Conservation (phyloP, 805 yeast genomes). For the Candida coleopterorum region DNA sequence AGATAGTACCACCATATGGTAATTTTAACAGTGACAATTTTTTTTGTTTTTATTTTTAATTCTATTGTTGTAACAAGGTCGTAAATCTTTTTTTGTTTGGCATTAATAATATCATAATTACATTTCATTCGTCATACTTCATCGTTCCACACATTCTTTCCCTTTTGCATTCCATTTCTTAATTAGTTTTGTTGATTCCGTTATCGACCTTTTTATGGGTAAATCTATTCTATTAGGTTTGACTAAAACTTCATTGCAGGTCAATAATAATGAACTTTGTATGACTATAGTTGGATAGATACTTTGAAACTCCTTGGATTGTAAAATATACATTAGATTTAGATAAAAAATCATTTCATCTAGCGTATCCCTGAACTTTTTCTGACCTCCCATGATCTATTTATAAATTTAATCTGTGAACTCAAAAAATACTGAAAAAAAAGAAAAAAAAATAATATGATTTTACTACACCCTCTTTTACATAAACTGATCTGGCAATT, state of each 20-base stretch:
- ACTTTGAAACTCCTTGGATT: constrained; percentile 2
- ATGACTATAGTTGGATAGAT: constrained; percentile 1
- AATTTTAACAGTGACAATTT: too few relatives aligned
- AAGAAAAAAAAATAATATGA: too few relatives aligned
- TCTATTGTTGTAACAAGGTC: too few relatives aligned
- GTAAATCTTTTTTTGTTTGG: too few relatives aligned
- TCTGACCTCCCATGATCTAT: constrained; percentile 1
- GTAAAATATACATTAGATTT: constrained; percentile 2
- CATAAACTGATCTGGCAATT: too few relatives aligned
- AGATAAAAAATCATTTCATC: constrained; percentile 3
- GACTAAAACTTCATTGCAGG: constrained; percentile 3
- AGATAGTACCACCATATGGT: too few relatives aligned
- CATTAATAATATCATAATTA: too few relatives aligned
- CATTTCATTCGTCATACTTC: not conserved
- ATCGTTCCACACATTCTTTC: not conserved
- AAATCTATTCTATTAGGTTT: constrained; percentile 1
- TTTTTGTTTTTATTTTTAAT: too few relatives aligned
- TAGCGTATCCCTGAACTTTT: constrained; percentile 1
- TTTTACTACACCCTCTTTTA: too few relatives aligned
- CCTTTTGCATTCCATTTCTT: constrained; percentile 4
- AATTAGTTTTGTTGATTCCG: not conserved
- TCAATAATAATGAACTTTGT: constrained; percentile 3
- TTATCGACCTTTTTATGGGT: not conserved
- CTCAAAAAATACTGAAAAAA: too few relatives aligned
- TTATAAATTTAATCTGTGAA: too few relatives aligned